Evolutionary conservation across 805 yeast species (phyloP).

Genomic region (Komagataella mondaviorum): DNA sequence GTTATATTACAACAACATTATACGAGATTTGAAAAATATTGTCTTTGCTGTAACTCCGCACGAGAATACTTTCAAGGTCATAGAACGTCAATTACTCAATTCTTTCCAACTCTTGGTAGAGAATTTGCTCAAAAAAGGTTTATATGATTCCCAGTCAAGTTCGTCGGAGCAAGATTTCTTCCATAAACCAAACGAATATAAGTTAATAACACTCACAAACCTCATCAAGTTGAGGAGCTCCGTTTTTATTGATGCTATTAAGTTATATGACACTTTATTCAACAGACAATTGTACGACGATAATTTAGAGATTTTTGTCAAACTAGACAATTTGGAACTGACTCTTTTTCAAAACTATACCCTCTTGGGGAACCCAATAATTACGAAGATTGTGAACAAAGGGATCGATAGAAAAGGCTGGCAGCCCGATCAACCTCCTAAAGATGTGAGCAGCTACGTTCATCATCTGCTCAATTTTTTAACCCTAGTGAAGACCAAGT

Average conservation of each 20-base stretch:
- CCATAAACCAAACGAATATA: slow-evolving; percentile 23
- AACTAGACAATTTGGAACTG: slow-evolving; percentile 33
- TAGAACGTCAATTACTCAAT: slow-evolving; percentile 19
- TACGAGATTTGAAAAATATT: slow-evolving; percentile 16
- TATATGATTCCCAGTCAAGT: slow-evolving; percentile 17
- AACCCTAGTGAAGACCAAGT: slow-evolving; percentile 21
- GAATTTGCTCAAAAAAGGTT: slow-evolving; percentile 26
- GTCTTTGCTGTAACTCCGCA: slow-evolving; percentile 4
- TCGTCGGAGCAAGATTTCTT: slow-evolving; percentile 1
- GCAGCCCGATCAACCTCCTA: slow-evolving; percentile 21
- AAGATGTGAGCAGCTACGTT: slow-evolving; percentile 30
- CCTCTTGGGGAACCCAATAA: slow-evolving; percentile 28
- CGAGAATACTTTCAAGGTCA: slow-evolving; percentile 12
- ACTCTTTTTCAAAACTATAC: slow-evolving; percentile 41
- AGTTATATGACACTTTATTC: slow-evolving; percentile 35
- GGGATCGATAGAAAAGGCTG: slow-evolving; percentile 30
- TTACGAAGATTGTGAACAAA: slow-evolving; percentile 23
- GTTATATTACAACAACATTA: slow-evolving; percentile 22
- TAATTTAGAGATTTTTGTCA: slow-evolving; percentile 27
- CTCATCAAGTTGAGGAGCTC: slow-evolving; percentile 29
- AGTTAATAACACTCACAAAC: slow-evolving; percentile 37
- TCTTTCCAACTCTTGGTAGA: slow-evolving; percentile 26
- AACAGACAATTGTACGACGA: slow-evolving; percentile 28
- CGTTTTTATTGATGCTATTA: slow-evolving; percentile 34
- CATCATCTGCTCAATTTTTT: slow-evolving; percentile 34